Base-by-base conservation (phyloP, 228 moss, liverwort and hornwort species). In the Sphagnum fallax region DNA sequence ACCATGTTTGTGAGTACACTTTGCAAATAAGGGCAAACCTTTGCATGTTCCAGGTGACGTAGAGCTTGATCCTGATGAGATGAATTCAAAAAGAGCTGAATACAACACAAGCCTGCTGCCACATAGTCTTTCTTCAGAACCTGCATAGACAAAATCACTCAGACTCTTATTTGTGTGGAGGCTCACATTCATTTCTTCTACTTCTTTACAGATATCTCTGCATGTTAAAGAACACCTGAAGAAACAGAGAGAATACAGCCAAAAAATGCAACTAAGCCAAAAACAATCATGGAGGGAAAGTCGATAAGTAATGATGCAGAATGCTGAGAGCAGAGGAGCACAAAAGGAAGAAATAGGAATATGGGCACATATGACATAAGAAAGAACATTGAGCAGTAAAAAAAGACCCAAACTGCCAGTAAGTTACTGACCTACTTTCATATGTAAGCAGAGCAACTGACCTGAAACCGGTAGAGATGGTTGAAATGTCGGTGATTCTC, bases 391-490 rank as follows among this genome's bases (percentile, higher is more conserved):
- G 32, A 32, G 32, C 32, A 32, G 32, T 32, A 32, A 32, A 32
- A 32, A 32, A 32, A 2, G 32, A 32, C 32, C 32, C 32, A 32
- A 32, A 32, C 32, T 32, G 2, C 32, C 32, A 32, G 32, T 32
- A 32, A 32, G 32, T 32, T 32, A 32, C 32, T 32, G 32, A 1
- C 32, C 32, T 32, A 32, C 32, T 32, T 32, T 32, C 32, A 2
- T 32, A 32, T 3, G 2, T 32, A 32, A 32, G 32, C 32, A 32
- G 32, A 32, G 32, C 32, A 1, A 32, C 47, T 1, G 50, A 98
- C 98, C 94, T 94, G 94, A 73, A 98, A 98, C 16, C 90, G 83
- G 76, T 98, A 98, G 48, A 98, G 85, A 82, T 98, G 92, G 76
- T 98, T 98, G 75, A 98, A 98, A 74, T 94, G 90, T 65, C 98